phyloP scores from a whole-genome alignment of 164 flowering plant genomes.

The Warburgia ugandensis region DNA sequence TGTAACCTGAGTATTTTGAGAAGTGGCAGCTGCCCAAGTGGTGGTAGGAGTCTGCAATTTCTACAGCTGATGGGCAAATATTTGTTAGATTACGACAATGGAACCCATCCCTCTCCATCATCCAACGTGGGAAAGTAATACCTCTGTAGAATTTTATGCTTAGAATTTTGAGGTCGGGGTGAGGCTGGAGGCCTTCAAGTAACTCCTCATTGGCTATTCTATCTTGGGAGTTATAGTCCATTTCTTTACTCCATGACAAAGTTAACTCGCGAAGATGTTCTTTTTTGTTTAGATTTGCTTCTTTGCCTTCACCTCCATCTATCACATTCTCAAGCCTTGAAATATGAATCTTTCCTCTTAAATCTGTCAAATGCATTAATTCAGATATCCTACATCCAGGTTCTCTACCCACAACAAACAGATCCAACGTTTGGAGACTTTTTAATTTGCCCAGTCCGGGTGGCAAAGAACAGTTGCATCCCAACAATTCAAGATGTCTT shows the following conservation, averaged over 20 bases:
- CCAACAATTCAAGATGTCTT: background rate
- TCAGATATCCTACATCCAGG: background rate
- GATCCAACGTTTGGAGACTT: background rate
- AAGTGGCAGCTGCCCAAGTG: slow-evolving; percentile 25
- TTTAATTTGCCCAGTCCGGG: background rate
- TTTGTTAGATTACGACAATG: slow-evolving; percentile 6
- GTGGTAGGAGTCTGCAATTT: slow-evolving; percentile 15
- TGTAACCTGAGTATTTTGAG: slow-evolving; percentile 7
- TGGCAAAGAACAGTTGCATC: background rate
- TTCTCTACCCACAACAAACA: background rate
- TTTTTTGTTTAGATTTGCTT: background rate
- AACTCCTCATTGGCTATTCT: background rate
- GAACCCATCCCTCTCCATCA: slow-evolving; percentile 15
- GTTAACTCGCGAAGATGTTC: background rate
- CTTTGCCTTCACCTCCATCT: background rate
- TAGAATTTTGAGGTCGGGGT: background rate
- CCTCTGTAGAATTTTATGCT: background rate
- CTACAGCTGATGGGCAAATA: slow-evolving; percentile 6
- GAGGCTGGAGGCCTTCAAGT: slow-evolving; percentile 1
- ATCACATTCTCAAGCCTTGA: slow-evolving; percentile 2
- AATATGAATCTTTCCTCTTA: background rate
- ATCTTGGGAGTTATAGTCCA: background rate
- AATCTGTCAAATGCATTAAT: background rate
- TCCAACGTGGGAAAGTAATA: slow-evolving; percentile 4
- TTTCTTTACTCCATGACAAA: background rate